Percentiles rank a stretch among this genome's conserved stretches.
Conservation (phyloP, 1,284 basidiomycete genomes). For the Prillingera fragicola region DNA sequence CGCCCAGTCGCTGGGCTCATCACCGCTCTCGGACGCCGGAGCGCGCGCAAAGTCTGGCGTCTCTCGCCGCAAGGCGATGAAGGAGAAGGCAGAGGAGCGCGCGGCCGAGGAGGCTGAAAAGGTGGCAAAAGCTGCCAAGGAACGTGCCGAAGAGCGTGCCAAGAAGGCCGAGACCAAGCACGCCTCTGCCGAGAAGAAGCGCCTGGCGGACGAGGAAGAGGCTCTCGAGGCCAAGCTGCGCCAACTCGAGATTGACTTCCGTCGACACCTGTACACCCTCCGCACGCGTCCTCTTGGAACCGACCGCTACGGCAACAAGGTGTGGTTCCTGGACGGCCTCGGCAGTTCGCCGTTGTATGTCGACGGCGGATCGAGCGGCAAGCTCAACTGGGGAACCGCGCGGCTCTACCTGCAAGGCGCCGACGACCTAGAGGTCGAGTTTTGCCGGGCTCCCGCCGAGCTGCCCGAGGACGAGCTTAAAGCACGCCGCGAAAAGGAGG, state of each 20-base stretch:
- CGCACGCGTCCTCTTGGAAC: conserved; percentile 80
- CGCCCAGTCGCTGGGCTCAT: conserved; percentile 8
- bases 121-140: conserved; percentile 54
- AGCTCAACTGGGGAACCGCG: conserved; percentile 73
- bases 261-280: conserved; percentile 73
- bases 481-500: conserved; percentile 63
- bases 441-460: conserved; percentile 50
- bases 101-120: conserved; percentile 58
- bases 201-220: conserved; percentile 79
- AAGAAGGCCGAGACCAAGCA: conserved; percentile 36
- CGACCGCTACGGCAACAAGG: conserved; percentile 87
- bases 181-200: conserved; percentile 58
- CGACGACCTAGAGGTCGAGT: conserved; percentile 67
- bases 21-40: conserved; percentile 3
- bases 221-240: conserved; percentile 72
- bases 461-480: conserved; percentile 51
- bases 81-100: conserved; percentile 40
- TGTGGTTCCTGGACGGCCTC: conserved; percentile 99
- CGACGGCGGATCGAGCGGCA: conserved; percentile 52
- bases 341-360: conserved; percentile 72
- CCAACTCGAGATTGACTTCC: conserved; percentile 85
- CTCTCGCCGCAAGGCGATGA: conserved; percentile 39
- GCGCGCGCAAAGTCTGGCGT: conserved; percentile 15
- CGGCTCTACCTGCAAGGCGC: conserved; percentile 86
- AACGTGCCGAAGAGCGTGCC: conserved; percentile 29